A percentile compares a stretch with the other conserved stretches of the same genome.
Conservation (phyloP, 768 basidiomycete species). For the Pleurotus salmoneostramineus region DNA sequence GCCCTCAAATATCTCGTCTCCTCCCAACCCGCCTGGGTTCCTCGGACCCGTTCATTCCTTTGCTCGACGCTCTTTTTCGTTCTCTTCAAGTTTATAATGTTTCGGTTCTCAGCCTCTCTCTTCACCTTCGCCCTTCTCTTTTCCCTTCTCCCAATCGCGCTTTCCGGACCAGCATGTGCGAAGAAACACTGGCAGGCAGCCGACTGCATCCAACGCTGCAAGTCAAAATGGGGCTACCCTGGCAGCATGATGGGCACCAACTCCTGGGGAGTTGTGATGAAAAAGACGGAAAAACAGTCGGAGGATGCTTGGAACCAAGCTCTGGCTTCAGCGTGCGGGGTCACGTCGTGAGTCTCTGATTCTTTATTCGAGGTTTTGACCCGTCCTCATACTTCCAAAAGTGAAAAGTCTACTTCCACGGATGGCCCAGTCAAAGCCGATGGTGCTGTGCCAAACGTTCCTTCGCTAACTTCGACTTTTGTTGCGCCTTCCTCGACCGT, state of each 20-base stretch:
- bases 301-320: conserved; percentile 28
- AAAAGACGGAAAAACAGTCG: conserved; percentile 22
- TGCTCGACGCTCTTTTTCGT: conserved; percentile 14
- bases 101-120: conserved; percentile 25
- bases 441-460: conserved; percentile 5
- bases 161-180: conserved; percentile 46
- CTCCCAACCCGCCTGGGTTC: conserved; percentile 10
- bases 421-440: conserved; percentile 6
- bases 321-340: conserved; percentile 42
- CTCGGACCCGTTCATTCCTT: conserved; percentile 21
- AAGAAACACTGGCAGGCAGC: conserved; percentile 27
- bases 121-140: conserved; percentile 29
- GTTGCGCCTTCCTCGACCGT: conserved; percentile 9
- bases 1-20: conserved; percentile 5
- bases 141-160: conserved; percentile 29
- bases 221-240: conserved; percentile 42
- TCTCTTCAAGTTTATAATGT: conserved; percentile 24
- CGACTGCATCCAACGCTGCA: conserved; percentile 35
- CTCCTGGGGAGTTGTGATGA: conserved; percentile 51
- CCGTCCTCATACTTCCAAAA: not conserved
- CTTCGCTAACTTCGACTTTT: conserved; percentile 5
- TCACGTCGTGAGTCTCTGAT: conserved; percentile 12
- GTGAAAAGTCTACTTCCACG: not conserved
- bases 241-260: conserved; percentile 48
- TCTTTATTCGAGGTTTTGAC: not conserved